These are phyloP conservation scores for Microcos paniculata DNA, from an alignment of 345 rosid species.

Conservation along the genomic window DNA sequence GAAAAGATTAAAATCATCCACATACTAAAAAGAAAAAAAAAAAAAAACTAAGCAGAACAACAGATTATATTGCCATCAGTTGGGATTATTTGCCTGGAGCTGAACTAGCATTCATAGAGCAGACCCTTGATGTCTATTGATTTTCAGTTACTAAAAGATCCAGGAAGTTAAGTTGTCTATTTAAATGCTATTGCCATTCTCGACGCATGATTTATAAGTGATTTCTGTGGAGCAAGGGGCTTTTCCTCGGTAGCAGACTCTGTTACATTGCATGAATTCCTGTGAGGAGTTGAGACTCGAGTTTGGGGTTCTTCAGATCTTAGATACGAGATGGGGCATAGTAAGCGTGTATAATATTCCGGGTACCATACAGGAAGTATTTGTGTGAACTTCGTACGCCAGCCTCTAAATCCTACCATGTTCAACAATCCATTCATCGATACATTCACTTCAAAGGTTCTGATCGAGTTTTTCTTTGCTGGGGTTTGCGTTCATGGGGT, in stretches of 20 bases:
- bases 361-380: neutral
- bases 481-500: too few species aligned
- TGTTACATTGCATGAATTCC: neutral
- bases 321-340: neutral
- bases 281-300: neutral
- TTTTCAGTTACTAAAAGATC: neutral
- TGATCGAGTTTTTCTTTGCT: too few species aligned
- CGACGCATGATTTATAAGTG: neutral
- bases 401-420: neutral
- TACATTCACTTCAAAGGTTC: neutral
- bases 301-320: neutral
- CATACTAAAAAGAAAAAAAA: neutral
- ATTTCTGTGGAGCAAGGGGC: neutral
- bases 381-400: neutral
- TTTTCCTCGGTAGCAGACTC: too few species aligned
- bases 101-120: neutral
- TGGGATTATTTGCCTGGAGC: conserved; percentile 14
- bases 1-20: conserved; percentile 6
- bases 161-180: neutral
- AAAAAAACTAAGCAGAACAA: conserved; percentile 27
- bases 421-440: neutral
- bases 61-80: conserved; percentile 3
- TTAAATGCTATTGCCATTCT: neutral
- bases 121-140: neutral
- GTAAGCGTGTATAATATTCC: neutral